Conservation (phyloP, 2,329 filamentous ascomycete species). For the Fusarium brachygibbosum region DNA sequence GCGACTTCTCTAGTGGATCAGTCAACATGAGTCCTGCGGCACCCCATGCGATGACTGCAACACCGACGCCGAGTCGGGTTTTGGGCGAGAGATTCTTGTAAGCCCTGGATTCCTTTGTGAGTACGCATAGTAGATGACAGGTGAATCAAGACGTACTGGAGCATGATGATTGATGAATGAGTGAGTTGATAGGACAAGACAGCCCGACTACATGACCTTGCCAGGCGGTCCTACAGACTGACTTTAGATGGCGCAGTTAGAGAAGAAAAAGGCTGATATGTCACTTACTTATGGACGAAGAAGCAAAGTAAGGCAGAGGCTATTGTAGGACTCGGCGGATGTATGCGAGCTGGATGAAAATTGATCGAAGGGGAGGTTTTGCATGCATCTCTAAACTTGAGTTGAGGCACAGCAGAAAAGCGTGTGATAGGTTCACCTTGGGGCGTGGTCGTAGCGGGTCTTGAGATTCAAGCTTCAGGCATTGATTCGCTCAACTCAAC, state of each 20-base stretch:
- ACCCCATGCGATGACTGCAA: constrained; percentile 83
- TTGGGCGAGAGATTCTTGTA: constrained; percentile 80
- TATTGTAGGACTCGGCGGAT: not conserved
- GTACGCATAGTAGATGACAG: not conserved
- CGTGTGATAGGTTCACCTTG: constrained; percentile 14
- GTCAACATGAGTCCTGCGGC: constrained; percentile 78
- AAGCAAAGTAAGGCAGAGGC: not conserved
- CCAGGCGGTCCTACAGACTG: not conserved
- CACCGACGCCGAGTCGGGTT: constrained; percentile 78
- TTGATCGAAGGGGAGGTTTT: constrained; percentile 10
- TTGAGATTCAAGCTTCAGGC: not conserved
- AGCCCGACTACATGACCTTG: constrained; percentile 20
- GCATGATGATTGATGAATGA: constrained; percentile 31
- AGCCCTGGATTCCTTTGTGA: constrained; percentile 59
- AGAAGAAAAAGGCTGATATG: not conserved
- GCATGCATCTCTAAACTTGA: not conserved
- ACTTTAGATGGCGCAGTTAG: not conserved
- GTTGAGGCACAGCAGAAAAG: constrained; percentile 9
- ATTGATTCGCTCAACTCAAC: not conserved
- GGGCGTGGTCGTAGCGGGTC: constrained; percentile 15
- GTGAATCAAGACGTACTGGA: constrained; percentile 33
- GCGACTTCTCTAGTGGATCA: constrained; percentile 78
- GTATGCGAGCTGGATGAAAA: constrained; percentile 13
- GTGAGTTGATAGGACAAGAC: constrained; percentile 9
- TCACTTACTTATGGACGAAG: not conserved